A percentile compares a stretch with the other conserved stretches of the same genome.
Evolutionary conservation across 2,329 filamentous ascomycete species (phyloP).

Genomic region (Teratosphaeria nubilosa): DNA sequence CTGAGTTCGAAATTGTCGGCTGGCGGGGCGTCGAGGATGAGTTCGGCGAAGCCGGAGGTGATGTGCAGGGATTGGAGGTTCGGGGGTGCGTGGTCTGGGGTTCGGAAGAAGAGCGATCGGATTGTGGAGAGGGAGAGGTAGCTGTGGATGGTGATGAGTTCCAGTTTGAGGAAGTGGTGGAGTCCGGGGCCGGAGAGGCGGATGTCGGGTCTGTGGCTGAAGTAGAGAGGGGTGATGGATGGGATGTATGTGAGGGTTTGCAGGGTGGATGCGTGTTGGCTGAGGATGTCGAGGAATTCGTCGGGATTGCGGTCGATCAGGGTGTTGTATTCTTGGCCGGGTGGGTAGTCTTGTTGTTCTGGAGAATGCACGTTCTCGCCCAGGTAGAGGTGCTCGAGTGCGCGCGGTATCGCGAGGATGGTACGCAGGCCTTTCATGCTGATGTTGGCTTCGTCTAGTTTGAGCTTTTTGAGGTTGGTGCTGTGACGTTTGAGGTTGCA

Average conservation of each 20-base stretch:
- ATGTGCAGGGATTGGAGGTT: background rate
- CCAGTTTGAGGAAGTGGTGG: background rate
- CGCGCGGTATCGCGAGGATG: constrained; percentile 1
- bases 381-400: constrained; percentile 4
- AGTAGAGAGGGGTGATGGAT: background rate
- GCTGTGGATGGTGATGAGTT: background rate
- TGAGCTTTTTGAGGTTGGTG: constrained; percentile 1
- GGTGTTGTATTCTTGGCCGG: constrained; percentile 2
- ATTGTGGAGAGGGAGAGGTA: background rate
- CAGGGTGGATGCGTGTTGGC: constrained; percentile 1
- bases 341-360: background rate
- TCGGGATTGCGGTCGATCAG: background rate
- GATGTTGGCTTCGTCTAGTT: constrained; percentile 4
- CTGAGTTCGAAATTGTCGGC: background rate
- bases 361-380: constrained; percentile 2
- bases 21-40: background rate
- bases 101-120: background rate
- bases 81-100: background rate
- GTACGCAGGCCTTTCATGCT: constrained; percentile 2
- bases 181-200: background rate
- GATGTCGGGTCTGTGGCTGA: background rate
- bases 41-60: background rate
- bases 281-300: background rate
- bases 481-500: background rate
- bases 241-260: background rate